These are phyloP conservation scores for Decorospora gaudefroyi DNA, from an alignment of 2,329 filamentous ascomycete species.

Conservation along the genomic window DNA sequence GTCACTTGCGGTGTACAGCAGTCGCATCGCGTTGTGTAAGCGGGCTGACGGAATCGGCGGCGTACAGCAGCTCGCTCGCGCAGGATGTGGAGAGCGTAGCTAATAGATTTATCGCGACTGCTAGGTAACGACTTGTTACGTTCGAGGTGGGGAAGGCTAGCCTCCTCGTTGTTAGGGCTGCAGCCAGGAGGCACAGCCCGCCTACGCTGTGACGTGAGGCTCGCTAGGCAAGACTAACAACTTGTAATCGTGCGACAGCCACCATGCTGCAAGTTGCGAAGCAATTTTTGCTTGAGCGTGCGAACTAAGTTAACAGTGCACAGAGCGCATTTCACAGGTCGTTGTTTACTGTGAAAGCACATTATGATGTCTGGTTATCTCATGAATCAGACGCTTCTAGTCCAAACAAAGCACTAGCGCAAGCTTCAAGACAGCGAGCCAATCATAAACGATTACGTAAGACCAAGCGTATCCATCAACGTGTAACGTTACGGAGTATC, in stretches of 20 bases:
- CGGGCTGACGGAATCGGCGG: constrained; percentile 11
- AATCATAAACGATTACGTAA: no score
- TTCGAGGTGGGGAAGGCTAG: background rate
- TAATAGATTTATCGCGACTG: constrained; percentile 2
- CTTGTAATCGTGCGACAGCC: background rate
- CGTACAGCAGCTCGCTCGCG: constrained; percentile 8
- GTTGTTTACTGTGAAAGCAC: no score
- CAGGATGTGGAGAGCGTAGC: constrained; percentile 3
- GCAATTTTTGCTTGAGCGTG: no score
- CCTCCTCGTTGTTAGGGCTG: background rate
- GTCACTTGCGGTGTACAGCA: constrained; percentile 14
- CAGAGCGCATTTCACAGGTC: no score
- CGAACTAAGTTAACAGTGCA: no score
- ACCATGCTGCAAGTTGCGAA: no score
- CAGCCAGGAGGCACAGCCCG: background rate
- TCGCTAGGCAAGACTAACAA: background rate
- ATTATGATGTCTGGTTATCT: no score
- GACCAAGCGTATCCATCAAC: no score
- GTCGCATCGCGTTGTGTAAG: constrained; percentile 14
- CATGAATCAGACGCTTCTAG: no score
- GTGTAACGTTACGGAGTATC: no score
- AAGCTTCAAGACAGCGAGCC: no score
- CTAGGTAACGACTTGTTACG: constrained; percentile 6
- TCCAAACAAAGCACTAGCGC: no score
- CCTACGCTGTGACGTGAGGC: background rate